These are phyloP conservation scores for Stenogyne calaminthoides DNA, from an alignment of 305 asterid genomes.

Conservation along the genomic window DNA sequence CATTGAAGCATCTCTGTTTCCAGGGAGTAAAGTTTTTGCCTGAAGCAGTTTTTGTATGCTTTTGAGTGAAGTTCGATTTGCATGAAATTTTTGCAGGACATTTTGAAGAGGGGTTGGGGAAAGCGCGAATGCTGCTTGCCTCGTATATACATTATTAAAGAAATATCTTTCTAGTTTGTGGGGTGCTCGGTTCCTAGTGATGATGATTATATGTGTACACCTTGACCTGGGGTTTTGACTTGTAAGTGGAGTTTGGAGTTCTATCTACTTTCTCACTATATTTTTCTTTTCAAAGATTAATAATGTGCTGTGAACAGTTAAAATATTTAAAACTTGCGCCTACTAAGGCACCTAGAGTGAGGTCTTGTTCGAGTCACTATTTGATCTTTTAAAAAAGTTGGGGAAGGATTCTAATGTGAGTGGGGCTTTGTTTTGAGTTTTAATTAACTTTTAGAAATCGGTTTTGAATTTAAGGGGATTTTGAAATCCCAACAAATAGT, in stretches of 20 bases:
- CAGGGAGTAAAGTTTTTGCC: constrained; percentile 29
- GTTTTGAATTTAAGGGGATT: too few relatives aligned
- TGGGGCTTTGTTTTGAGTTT: too few relatives aligned
- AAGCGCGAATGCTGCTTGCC: background rate
- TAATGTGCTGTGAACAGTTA: background rate
- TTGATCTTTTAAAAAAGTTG: too few relatives aligned
- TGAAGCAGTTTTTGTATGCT: constrained; percentile 15
- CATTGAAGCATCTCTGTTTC: constrained; percentile 25
- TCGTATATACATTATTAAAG: background rate
- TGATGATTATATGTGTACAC: background rate
- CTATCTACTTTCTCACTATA: background rate
- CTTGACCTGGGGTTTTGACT: background rate
- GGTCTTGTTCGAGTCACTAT: too few relatives aligned
- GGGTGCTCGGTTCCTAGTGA: background rate
- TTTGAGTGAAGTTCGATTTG: constrained; percentile 23
- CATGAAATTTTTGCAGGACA: constrained; percentile 17
- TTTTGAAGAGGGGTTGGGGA: constrained; percentile 14
- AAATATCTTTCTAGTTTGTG: background rate
- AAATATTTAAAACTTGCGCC: too few relatives aligned
- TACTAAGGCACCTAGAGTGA: background rate
- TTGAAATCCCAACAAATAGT: too few relatives aligned
- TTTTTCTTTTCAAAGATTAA: background rate
- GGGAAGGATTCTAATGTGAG: too few relatives aligned
- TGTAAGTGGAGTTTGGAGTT: background rate
- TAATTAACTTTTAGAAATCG: too few relatives aligned